Evolutionary conservation across 2,329 filamentous ascomycete genomes (phyloP).

Genomic region (Truncatella angustata): DNA sequence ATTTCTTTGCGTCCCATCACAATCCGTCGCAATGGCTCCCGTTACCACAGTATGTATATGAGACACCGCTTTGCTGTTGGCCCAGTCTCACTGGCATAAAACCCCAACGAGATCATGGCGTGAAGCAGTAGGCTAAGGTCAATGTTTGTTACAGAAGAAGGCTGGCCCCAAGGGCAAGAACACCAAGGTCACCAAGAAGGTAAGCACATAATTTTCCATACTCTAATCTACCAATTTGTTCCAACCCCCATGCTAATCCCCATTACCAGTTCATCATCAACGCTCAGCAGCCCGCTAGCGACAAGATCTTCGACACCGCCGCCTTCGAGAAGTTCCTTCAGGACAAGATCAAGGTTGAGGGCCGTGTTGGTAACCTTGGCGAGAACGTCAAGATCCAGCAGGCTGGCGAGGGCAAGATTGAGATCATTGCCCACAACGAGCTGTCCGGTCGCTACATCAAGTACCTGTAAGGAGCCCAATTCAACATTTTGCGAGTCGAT

Average conservation of each 20-base stretch:
- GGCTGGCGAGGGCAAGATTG: constrained; percentile 94
- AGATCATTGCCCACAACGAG: constrained; percentile 95
- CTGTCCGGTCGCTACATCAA: constrained; percentile 99
- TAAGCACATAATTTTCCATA: too few relatives aligned
- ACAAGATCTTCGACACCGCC: constrained; percentile 99
- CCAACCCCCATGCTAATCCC: constrained; percentile 21
- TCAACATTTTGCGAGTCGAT: neutral
- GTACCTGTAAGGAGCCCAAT: constrained; percentile 75
- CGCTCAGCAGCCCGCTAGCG: constrained; percentile 93
- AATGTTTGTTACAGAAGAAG: constrained; percentile 61
- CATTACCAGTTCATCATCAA: constrained; percentile 92
- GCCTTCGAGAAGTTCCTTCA: constrained; percentile 99
- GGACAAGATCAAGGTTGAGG: constrained; percentile 99
- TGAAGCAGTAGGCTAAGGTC: constrained; percentile 96
- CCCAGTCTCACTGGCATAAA: constrained; percentile 44
- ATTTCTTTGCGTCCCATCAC: constrained; percentile 68
- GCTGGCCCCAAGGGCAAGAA: constrained; percentile 61
- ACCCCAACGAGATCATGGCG: constrained; percentile 45
- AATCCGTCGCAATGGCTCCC: constrained; percentile 72
- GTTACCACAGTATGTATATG: constrained; percentile 76
- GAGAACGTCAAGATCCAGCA: constrained; percentile 88
- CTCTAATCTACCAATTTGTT: too few relatives aligned
- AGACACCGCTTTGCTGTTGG: constrained; percentile 91
- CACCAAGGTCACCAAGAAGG: constrained; percentile 82
- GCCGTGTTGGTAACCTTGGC: constrained; percentile 96